Evolutionary conservation across 768 basidiomycete genomes (phyloP).

Genomic region (Leccinum rimulosum): DNA sequence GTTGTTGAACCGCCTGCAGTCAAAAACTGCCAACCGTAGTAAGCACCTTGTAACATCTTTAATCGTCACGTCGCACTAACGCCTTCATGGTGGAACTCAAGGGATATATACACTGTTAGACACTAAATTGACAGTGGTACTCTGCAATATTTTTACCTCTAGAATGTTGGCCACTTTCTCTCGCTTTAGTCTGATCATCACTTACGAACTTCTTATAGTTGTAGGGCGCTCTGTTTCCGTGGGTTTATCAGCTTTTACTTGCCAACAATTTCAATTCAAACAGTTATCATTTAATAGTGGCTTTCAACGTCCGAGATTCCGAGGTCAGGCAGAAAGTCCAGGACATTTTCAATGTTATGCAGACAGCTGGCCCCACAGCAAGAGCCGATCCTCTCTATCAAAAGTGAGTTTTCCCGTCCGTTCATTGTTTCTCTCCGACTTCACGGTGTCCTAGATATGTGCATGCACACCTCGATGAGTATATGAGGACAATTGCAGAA

Average conservation of each 20-base stretch:
- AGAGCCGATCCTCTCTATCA: slow-evolving; percentile 10
- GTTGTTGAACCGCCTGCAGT: slow-evolving; percentile 31
- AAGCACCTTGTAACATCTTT: not conserved
- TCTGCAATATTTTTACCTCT: slow-evolving; percentile 40
- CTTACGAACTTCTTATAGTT: slow-evolving; percentile 33
- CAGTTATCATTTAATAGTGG: slow-evolving; percentile 1
- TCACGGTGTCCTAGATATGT: not conserved
- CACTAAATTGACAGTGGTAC: slow-evolving; percentile 11
- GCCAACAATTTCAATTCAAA: not conserved
- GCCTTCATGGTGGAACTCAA: not conserved
- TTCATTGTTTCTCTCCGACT: too few species aligned
- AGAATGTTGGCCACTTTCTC: slow-evolving; percentile 43
- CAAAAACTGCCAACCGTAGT: slow-evolving; percentile 27
- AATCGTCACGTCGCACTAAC: not conserved
- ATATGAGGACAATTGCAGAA: slow-evolving; percentile 12
- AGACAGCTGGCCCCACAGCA: not conserved
- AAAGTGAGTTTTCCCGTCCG: not conserved
- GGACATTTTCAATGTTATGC: slow-evolving; percentile 11
- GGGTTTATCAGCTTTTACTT: slow-evolving; percentile 18
- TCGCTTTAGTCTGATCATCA: not conserved
- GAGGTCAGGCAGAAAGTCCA: slow-evolving; percentile 3
- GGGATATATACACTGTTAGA: slow-evolving; percentile 6
- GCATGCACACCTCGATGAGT: not conserved
- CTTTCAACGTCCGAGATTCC: slow-evolving; percentile 26
- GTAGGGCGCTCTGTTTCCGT: slow-evolving; percentile 48